phyloP scores from a whole-genome alignment of 176 grass and related monocot genomes.

The Musa beccarii region DNA sequence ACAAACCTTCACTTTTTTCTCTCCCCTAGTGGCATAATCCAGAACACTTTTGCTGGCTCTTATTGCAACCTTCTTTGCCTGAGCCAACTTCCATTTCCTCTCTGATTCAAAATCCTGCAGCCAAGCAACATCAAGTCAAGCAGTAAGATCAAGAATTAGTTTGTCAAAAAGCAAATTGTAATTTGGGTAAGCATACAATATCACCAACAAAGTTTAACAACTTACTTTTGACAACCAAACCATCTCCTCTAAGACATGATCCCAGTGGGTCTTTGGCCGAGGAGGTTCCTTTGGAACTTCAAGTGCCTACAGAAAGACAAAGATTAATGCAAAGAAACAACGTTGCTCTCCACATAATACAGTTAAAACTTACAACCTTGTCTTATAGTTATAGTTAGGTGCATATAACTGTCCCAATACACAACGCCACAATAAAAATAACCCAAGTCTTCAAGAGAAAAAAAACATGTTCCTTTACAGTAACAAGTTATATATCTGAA shows the following conservation, averaged over 20 bases:
- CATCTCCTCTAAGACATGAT: slow-evolving; percentile 96
- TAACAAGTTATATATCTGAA: too few relatives aligned
- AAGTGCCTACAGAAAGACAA: slow-evolving; percentile 44
- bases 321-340: not conserved
- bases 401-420: too few relatives aligned
- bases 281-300: slow-evolving; percentile 79
- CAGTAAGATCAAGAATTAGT: not conserved
- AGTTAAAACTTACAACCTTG: too few relatives aligned
- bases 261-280: slow-evolving; percentile 89
- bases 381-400: too few relatives aligned
- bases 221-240: slow-evolving; percentile 81
- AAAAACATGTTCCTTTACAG: too few relatives aligned
- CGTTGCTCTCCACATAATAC: too few relatives aligned
- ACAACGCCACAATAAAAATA: too few relatives aligned
- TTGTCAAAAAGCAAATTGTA: not conserved
- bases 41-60: slow-evolving; percentile 65
- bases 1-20: slow-evolving; percentile 89
- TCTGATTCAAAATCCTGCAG: slow-evolving; percentile 92
- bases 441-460: too few relatives aligned
- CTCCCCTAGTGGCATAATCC: slow-evolving; percentile 72
- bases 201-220: slow-evolving; percentile 5
- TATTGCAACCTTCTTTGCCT: slow-evolving; percentile 84
- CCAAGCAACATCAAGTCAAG: slow-evolving; percentile 20
- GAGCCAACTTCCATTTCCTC: slow-evolving; percentile 95
- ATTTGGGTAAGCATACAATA: not conserved